Evolutionary conservation across 352 stramenopile genomes (phyloP).

Genomic region (Globisporangium canariense): DNA sequence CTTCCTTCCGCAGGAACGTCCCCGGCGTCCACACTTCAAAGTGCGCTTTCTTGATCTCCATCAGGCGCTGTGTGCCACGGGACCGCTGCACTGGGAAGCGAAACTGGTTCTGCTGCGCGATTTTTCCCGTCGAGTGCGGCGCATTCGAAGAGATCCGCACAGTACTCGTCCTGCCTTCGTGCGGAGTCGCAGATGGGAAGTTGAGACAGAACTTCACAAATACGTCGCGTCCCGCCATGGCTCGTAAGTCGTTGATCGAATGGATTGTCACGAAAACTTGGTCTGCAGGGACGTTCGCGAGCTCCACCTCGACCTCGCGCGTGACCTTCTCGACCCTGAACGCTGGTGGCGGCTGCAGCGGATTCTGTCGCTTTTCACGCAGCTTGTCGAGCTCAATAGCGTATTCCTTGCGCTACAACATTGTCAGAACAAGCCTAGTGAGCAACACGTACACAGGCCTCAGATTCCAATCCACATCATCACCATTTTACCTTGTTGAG

Average conservation of each 20-base stretch:
- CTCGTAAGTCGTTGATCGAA: conserved; percentile 38
- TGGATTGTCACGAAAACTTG: conserved; percentile 49
- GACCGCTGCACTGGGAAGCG: conserved; percentile 53
- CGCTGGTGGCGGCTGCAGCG: conserved; percentile 40
- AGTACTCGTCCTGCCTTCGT: conserved; percentile 54
- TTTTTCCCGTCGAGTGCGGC: conserved; percentile 26
- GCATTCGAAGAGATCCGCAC: conserved; percentile 30
- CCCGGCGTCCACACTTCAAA: conserved; percentile 74
- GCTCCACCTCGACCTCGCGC: conserved; percentile 42
- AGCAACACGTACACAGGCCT: not conserved
- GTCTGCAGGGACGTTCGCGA: conserved; percentile 42
- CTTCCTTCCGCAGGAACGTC: conserved; percentile 60
- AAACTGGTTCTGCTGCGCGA: conserved; percentile 29
- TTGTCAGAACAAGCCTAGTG: not conserved
- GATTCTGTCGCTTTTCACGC: conserved; percentile 43
- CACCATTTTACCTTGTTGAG: conserved; percentile 39
- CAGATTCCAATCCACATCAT: not conserved
- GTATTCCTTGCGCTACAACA: conserved; percentile 58
- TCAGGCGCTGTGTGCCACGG: conserved; percentile 65
- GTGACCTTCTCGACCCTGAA: conserved; percentile 40
- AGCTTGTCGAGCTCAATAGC: conserved; percentile 45
- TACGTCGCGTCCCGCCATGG: conserved; percentile 42
- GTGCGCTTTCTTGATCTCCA: conserved; percentile 75
- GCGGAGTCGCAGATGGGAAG: conserved; percentile 50
- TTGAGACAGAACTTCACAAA: conserved; percentile 77